A percentile compares a stretch with the other conserved stretches of the same genome.
Evolutionary conservation across 345 rosid species (phyloP).

Genomic region (Angophora floribunda): DNA sequence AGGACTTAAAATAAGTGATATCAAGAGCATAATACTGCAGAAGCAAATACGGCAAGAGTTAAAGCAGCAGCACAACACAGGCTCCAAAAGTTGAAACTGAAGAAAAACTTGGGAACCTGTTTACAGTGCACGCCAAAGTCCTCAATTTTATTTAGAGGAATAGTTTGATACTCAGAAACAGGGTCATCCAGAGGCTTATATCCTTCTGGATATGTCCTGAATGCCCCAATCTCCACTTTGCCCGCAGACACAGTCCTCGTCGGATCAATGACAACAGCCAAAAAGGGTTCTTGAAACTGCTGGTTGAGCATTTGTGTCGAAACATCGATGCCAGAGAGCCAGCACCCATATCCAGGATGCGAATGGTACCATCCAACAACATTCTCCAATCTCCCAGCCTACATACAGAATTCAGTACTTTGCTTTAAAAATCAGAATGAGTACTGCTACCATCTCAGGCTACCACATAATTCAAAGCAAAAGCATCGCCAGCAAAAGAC

Average conservation of each 20-base stretch:
- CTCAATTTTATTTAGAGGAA: constrained; percentile 89
- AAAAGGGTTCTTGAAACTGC: constrained; percentile 93
- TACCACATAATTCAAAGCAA: background rate
- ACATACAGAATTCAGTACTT: background rate
- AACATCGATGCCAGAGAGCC: constrained; percentile 99
- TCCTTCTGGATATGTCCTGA: constrained; percentile 95
- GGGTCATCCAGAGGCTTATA: constrained; percentile 77
- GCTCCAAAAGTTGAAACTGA: background rate
- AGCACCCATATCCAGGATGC: constrained; percentile 99
- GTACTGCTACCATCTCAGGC: background rate
- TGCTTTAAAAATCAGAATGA: background rate
- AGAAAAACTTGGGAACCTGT: constrained; percentile 70
- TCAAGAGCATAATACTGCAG: constrained; percentile 88
- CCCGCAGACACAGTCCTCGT: constrained; percentile 99
- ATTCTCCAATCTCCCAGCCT: constrained; percentile 98
- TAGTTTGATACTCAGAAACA: constrained; percentile 90
- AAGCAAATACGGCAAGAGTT: background rate
- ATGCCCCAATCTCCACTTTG: constrained; percentile 99
- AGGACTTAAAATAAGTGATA: constrained; percentile 92
- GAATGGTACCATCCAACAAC: constrained; percentile 94
- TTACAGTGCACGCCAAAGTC: constrained; percentile 95
- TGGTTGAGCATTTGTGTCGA: constrained; percentile 98
- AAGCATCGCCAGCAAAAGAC: background rate
- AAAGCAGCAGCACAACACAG: background rate
- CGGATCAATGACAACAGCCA: constrained; percentile 97